Conservation (phyloP, 2,329 filamentous ascomycete genomes). For the Immersiporthe knoxdaviesiana region DNA sequence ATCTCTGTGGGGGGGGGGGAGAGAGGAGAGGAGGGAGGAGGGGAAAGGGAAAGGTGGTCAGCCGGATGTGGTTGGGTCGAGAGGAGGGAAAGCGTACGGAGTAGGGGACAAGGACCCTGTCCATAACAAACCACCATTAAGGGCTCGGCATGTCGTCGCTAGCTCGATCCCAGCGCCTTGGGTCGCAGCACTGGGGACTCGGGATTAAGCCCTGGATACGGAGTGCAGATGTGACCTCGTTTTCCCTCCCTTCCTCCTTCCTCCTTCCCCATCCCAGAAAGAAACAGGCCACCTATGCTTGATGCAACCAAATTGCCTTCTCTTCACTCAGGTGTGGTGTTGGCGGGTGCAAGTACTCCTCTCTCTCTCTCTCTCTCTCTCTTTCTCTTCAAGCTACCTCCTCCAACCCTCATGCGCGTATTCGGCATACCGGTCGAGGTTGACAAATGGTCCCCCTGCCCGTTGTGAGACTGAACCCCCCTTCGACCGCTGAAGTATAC, state of each 20-base stretch:
- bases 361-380: no score
- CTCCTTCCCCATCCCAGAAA: no score
- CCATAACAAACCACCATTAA: conserved; percentile 20
- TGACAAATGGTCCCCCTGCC: not conserved
- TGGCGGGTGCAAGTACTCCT: no score
- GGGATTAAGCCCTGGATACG: conserved; percentile 20
- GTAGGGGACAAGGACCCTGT: conserved; percentile 19
- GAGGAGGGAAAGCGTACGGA: no score
- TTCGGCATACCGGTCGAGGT: not conserved
- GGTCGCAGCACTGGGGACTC: conserved; percentile 26
- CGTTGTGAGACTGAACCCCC: not conserved
- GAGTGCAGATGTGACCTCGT: conserved; percentile 12
- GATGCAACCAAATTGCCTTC: not conserved
- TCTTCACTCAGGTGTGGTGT: not conserved
- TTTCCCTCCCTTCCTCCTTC: not conserved
- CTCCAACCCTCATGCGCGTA: not conserved
- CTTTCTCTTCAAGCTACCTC: no score
- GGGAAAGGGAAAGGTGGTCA: no score
- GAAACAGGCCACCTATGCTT: conserved; percentile 12
- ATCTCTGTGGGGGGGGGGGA: conserved; percentile 18
- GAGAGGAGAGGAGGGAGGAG: no score
- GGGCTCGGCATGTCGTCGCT: conserved; percentile 31
- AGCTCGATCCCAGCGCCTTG: conserved; percentile 31
- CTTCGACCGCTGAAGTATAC: not conserved
- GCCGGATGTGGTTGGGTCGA: conserved; percentile 17